Conservation (phyloP, 768 basidiomycete species). For the Rhodotorula kratochvilovae region DNA sequence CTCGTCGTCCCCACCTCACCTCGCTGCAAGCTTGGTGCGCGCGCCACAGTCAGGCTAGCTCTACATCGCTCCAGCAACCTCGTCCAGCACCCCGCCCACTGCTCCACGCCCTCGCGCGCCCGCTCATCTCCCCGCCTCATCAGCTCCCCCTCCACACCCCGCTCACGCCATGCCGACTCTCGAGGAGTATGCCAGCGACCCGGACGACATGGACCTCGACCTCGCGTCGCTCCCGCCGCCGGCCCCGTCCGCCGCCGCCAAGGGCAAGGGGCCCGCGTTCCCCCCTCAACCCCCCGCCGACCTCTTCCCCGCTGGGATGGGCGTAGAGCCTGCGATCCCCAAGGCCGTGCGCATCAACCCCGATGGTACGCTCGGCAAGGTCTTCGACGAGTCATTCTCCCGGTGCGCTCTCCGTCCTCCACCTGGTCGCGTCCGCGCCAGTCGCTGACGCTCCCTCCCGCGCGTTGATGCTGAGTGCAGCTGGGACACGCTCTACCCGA, state of each 20-base stretch:
- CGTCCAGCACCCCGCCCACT: too few species aligned
- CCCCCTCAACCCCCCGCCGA: slow-evolving; percentile 1
- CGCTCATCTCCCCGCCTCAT: background rate
- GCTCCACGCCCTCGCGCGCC: too few species aligned
- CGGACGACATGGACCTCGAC: slow-evolving; percentile 32
- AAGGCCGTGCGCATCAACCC: slow-evolving; percentile 2
- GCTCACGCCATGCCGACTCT: slow-evolving; percentile 26
- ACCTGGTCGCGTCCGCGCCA: background rate
- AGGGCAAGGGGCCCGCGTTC: background rate
- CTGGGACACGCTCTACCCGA: slow-evolving; percentile 64
- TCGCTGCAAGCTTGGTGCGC: too few species aligned
- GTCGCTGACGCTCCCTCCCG: background rate
- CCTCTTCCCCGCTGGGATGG: background rate
- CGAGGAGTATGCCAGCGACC: slow-evolving; percentile 35
- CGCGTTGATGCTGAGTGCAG: background rate
- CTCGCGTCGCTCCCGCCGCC: slow-evolving; percentile 2
- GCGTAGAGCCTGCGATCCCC: background rate
- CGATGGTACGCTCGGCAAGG: slow-evolving; percentile 8
- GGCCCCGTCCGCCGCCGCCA: background rate
- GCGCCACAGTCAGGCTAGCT: too few species aligned
- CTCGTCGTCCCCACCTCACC: too few species aligned
- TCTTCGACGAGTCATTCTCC: background rate
- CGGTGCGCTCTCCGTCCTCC: slow-evolving; percentile 3
- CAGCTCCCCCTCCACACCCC: background rate
- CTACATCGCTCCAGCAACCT: background rate